phyloP scores from a whole-genome alignment of 164 flowering plant species.

The Euptelea pleiosperma region DNA sequence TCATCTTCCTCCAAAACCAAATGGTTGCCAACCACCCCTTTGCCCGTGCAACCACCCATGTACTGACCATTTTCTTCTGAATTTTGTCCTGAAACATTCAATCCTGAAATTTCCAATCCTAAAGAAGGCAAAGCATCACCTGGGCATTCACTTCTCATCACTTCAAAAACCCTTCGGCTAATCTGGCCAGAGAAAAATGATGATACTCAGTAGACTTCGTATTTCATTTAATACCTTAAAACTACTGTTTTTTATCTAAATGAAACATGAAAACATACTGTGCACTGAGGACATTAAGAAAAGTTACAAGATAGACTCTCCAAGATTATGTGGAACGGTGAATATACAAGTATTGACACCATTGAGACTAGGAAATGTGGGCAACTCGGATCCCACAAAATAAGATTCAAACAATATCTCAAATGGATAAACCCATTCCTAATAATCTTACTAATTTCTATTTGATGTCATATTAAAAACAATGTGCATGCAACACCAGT shows the following conservation, averaged over 20 bases:
- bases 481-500: too few relatives aligned
- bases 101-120: conserved; percentile 24
- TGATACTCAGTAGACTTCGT: conserved; percentile 4
- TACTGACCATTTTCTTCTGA: conserved; percentile 17
- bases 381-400: too few relatives aligned
- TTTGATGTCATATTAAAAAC: too few relatives aligned
- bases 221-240: neutral
- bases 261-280: neutral
- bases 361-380: neutral
- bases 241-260: too few relatives aligned
- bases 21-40: conserved; percentile 18
- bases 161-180: conserved; percentile 78
- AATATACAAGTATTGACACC: neutral
- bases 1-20: conserved; percentile 29
- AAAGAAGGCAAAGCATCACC: conserved; percentile 31
- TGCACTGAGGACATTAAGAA: neutral
- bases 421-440: too few relatives aligned
- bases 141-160: conserved; percentile 48
- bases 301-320: neutral
- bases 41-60: conserved; percentile 15
- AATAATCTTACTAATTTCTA: too few relatives aligned
- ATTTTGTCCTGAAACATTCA: conserved; percentile 20
- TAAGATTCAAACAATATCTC: too few relatives aligned
- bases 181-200: conserved; percentile 50
- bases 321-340: neutral